Evolutionary conservation across 2,329 filamentous ascomycete genomes (phyloP).

Genomic region (Ophiocordyceps sinensis): DNA sequence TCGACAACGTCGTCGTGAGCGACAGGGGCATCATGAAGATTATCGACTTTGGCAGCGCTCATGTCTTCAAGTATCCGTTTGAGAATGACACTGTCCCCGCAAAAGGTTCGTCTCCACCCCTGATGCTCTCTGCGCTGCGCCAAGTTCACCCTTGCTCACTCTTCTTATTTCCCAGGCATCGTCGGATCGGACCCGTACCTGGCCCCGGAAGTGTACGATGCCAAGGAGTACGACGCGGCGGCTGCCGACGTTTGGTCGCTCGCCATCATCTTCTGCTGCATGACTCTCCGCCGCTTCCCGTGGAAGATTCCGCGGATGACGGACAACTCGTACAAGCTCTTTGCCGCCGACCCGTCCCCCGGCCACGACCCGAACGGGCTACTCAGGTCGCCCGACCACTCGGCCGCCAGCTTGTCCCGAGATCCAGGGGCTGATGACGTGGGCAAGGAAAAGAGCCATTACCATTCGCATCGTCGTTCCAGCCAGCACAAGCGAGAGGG

Average conservation of each 20-base stretch:
- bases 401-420: slow-evolving; percentile 22
- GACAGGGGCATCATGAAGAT: slow-evolving; percentile 97
- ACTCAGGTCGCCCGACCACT: slow-evolving; percentile 29
- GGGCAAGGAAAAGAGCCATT: slow-evolving; percentile 11
- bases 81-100: slow-evolving; percentile 47
- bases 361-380: slow-evolving; percentile 47
- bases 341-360: slow-evolving; percentile 71
- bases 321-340: slow-evolving; percentile 91
- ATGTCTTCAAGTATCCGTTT: slow-evolving; percentile 94
- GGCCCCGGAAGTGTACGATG: slow-evolving; percentile 90
- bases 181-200: slow-evolving; percentile 88
- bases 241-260: slow-evolving; percentile 96
- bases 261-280: slow-evolving; percentile 97
- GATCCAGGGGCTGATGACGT: slow-evolving; percentile 24
- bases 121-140: background rate
- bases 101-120: slow-evolving; percentile 15
- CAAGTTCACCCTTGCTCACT: background rate
- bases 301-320: slow-evolving; percentile 90
- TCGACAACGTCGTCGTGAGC: slow-evolving; percentile 97
- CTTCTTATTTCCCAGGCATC: slow-evolving; percentile 28
- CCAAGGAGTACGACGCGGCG: slow-evolving; percentile 83
- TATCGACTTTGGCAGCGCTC: slow-evolving; percentile 95
- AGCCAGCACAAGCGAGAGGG: slow-evolving; percentile 1
- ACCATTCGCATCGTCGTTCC: slow-evolving; percentile 2
- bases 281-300: slow-evolving; percentile 86